phyloP scores from a whole-genome alignment of 1,284 basidiomycete species.

The Cryptococcus jaspeensis region DNA sequence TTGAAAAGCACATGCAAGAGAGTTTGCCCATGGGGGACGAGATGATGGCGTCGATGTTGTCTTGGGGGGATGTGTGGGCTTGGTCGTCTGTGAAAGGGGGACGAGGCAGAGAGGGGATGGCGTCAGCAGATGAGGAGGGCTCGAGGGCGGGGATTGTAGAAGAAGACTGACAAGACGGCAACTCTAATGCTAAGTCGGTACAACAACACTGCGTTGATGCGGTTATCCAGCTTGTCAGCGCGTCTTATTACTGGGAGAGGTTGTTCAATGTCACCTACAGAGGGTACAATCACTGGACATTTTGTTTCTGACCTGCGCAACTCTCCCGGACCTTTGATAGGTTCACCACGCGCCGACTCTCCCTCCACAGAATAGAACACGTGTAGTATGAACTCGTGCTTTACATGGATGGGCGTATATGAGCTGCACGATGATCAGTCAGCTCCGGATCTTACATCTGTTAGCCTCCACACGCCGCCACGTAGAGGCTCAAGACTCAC shows the following conservation, averaged over 20 bases:
- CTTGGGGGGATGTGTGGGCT: slow-evolving; percentile 8
- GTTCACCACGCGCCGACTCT: slow-evolving; percentile 26
- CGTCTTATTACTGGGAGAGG: background rate
- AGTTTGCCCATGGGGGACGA: slow-evolving; percentile 17
- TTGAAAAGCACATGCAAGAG: slow-evolving; percentile 34
- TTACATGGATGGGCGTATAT: slow-evolving; percentile 46
- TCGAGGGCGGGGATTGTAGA: background rate
- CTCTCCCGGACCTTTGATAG: slow-evolving; percentile 39
- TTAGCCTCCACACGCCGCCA: no score
- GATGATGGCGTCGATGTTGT: slow-evolving; percentile 25
- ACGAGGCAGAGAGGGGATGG: no score
- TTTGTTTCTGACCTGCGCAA: slow-evolving; percentile 42
- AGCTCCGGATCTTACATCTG: no score
- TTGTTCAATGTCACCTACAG: no score
- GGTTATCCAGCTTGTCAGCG: no score
- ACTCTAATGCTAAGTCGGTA: slow-evolving; percentile 29
- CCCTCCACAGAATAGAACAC: slow-evolving; percentile 48
- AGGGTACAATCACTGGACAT: slow-evolving; percentile 39
- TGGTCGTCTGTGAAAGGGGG: background rate
- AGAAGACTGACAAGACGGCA: slow-evolving; percentile 42
- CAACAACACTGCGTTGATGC: slow-evolving; percentile 27
- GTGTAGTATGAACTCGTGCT: slow-evolving; percentile 42
- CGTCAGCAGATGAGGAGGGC: no score
- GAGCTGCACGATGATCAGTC: slow-evolving; percentile 25
- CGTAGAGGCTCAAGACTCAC: slow-evolving; percentile 24